These are phyloP conservation scores for Coleophoma cylindrospora DNA, from an alignment of 2,329 filamentous ascomycete species.

Conservation along the genomic window DNA sequence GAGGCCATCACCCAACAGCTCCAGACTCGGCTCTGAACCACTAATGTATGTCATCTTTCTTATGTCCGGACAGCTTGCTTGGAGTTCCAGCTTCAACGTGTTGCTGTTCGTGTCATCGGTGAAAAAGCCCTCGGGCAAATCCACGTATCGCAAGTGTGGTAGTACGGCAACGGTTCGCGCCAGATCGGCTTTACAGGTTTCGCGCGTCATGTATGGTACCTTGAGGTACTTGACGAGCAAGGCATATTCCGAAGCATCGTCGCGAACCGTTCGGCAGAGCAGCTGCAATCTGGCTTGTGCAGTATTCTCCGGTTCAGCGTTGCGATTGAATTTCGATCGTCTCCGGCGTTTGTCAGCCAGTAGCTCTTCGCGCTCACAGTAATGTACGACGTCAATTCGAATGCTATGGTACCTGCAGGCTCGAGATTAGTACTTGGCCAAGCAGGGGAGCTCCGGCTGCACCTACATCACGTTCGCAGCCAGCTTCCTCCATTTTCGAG, in stretches of 20 bases:
- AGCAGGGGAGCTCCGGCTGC: neutral
- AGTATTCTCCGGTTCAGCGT: constrained; percentile 76
- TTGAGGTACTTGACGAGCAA: constrained; percentile 74
- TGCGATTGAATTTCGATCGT: constrained; percentile 66
- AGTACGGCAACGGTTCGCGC: constrained; percentile 81
- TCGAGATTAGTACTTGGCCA: constrained; percentile 2
- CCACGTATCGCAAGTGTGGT: constrained; percentile 81
- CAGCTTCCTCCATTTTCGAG: constrained; percentile 61
- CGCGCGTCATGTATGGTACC: constrained; percentile 87
- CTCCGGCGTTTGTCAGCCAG: constrained; percentile 76
- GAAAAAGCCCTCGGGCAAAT: constrained; percentile 85
- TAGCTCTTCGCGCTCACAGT: constrained; percentile 81
- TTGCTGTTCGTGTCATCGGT: constrained; percentile 72
- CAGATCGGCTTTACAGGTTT: constrained; percentile 78
- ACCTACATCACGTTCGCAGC: constrained; percentile 58
- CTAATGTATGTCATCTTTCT: constrained; percentile 82
- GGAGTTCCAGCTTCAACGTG: constrained; percentile 76
- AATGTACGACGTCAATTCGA: constrained; percentile 90
- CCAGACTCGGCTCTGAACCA: constrained; percentile 74
- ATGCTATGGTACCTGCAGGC: constrained; percentile 73
- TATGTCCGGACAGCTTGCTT: constrained; percentile 76
- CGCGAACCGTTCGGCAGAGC: constrained; percentile 76
- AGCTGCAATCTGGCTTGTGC: constrained; percentile 71
- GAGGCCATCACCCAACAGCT: constrained; percentile 59
- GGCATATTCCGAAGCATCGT: constrained; percentile 63